Evolutionary conservation across 352 stramenopile species (phyloP), one percentile per base, ranked within the genome.

Genomic region (Phytophthora syringae): DNA sequence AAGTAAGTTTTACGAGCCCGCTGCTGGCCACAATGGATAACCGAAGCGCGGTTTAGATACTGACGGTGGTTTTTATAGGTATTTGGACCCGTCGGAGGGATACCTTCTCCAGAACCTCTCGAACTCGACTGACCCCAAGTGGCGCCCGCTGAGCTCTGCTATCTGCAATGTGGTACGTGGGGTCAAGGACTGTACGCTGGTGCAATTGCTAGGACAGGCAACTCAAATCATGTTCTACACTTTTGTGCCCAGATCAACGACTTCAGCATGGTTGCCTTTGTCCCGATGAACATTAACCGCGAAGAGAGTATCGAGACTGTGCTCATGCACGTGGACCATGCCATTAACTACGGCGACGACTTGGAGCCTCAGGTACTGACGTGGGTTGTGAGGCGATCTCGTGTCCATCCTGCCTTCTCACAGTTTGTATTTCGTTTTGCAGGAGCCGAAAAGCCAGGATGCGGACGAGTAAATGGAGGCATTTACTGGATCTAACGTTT

Each of bases 261-360:
- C 84, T 99, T 98, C 74, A 97, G 89, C 61, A 98, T 99, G 94
- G 96, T 99, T 18, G 91, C 90, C 10, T 99, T 99, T 68, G 79
- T 98, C n/a, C 95, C 97, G 2, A 92, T 99, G 70, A 98, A 99
- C 75, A 97, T 99, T 45, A 96, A 85, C 40, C 89, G 98, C 53
- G 97, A 99, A 73, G 95, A 99, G 50, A 98, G 92, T 58, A 97
- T 99, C 47, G 89, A 98, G 55, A 91, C 95, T n/a, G 91, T 99
- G 28, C 78, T 99, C 52, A 79, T 94, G 58, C 94, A 97, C 56
- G 93, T 98, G 15, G 97, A 99, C 79, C 89, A 98, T 71, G 92
- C 93, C 27, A 98, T 99, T 71, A 98, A 99, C 74, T 99, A 98
- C 74, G 97, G 97, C 32, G 96, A 99, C 68, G 92, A 99, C 63